Evolutionary conservation across 192 early-diverging fungal genomes (phyloP), one percentile per base, ranked within the genome.

Genomic region (Linnemannia zychae): DNA sequence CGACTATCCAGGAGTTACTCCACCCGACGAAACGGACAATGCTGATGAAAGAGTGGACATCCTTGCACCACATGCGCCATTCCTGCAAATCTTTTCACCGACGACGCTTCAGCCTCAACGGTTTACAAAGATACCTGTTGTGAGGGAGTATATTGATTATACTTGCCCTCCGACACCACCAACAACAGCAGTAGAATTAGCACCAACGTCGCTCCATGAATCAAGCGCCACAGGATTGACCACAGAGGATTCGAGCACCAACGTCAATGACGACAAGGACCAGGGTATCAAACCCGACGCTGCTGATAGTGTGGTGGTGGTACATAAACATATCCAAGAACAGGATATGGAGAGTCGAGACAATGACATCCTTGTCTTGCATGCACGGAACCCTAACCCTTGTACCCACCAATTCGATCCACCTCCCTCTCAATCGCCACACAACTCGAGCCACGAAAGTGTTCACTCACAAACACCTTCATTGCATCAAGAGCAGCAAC

Each of bases 41-140:
- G 38, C 4, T 16, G 9, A 28, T 20, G 22, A 15, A 24, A 33
- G 50, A 52, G 28, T 0, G 22, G 71, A 72, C 12, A 20, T 63
- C 0, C 63, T 74, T 37, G 12, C 15, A 44, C 73, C 73, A 5
- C 73, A 74, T 17, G 36, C 18, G 37, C 73, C 73, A 7, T 74
- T 38, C 53, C 18, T 63, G 22, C 37, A 15, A 12, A 7, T 28
- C 16, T n/a, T 15, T 7, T 33, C 18, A 22, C 31, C 48, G 16
- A 52, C 17, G 31, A 31, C 37, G 13, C 63, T 60, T 9, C 48
- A 31, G 67, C 67, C 34, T 1, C 36, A 37, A 31, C 74, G 60
- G n/a, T 44, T 71, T 22, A 28, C 48, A 49, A 78, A 34, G 24
- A 15, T 78, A 11, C 49, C 67, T 15, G 75, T 68, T 33, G 75